Conservation (phyloP, 164 flowering plant species). For the Dillenia suffruticosa region DNA sequence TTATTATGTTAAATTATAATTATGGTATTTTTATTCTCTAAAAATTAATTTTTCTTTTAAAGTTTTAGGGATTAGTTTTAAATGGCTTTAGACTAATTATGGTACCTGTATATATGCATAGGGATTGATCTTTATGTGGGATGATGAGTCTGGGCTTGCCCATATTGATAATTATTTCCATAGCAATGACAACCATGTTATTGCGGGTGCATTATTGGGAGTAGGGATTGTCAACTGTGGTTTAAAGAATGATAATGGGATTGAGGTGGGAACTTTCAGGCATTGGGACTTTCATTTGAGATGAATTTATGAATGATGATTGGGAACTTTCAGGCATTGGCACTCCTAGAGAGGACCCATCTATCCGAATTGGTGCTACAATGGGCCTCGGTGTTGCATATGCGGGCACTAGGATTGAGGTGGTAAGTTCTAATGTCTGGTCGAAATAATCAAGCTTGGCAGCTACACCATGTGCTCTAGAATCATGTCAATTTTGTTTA, state of each 20-base stretch:
- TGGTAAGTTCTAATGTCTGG: too few relatives aligned
- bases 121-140: slow-evolving; percentile 98
- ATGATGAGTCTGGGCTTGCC: slow-evolving; percentile 90
- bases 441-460: too few relatives aligned
- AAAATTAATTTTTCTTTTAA: too few relatives aligned
- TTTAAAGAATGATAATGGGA: slow-evolving; percentile 86
- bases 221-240: slow-evolving; percentile 92
- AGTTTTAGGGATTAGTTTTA: too few relatives aligned
- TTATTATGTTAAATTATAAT: too few relatives aligned
- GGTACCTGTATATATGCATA: slow-evolving; percentile 16
- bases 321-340: slow-evolving; percentile 72
- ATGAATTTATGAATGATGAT: not conserved
- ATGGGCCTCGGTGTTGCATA: slow-evolving; percentile 94
- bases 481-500: too few relatives aligned
- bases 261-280: slow-evolving; percentile 52
- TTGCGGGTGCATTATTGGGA: slow-evolving; percentile 91
- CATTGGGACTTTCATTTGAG: not conserved
- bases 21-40: too few relatives aligned
- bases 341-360: slow-evolving; percentile 87
- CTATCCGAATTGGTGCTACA: slow-evolving; percentile 85
- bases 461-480: too few relatives aligned
- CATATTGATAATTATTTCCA: slow-evolving; percentile 94
- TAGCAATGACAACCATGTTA: slow-evolving; percentile 74
- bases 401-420: slow-evolving; percentile 88
- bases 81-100: slow-evolving; percentile 3